Percentiles rank a stretch among this genome's conserved stretches.
phyloP scores from a whole-genome alignment of 2,329 filamentous ascomycete species.

The Calycina herbarum region DNA sequence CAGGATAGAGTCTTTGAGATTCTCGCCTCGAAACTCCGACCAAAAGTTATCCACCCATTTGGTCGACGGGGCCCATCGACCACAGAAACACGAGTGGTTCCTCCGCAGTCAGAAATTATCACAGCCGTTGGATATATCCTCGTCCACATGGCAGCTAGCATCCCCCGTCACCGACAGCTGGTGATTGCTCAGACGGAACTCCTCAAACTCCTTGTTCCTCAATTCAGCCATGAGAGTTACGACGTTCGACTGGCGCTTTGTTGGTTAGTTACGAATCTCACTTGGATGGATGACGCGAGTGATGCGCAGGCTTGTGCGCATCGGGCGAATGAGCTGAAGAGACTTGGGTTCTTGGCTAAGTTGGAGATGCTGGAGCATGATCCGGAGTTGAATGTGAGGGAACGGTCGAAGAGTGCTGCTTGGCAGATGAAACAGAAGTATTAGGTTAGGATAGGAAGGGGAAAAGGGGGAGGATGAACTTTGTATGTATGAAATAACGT shows the following conservation, averaged over 20 bases:
- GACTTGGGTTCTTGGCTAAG: slow-evolving; percentile 68
- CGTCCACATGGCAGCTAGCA: slow-evolving; percentile 83
- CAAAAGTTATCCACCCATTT: slow-evolving; percentile 56
- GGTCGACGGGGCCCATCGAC: slow-evolving; percentile 43
- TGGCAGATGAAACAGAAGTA: slow-evolving; percentile 60
- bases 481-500: slow-evolving; percentile 4
- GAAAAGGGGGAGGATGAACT: neutral
- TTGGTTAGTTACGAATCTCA: slow-evolving; percentile 83
- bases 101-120: slow-evolving; percentile 69
- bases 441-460: neutral
- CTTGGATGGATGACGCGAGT: slow-evolving; percentile 73
- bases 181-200: slow-evolving; percentile 76
- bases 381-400: slow-evolving; percentile 75
- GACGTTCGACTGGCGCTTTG: slow-evolving; percentile 77
- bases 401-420: slow-evolving; percentile 77
- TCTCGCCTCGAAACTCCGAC: slow-evolving; percentile 73
- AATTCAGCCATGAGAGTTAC: slow-evolving; percentile 71
- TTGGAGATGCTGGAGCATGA: slow-evolving; percentile 67
- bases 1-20: slow-evolving; percentile 79
- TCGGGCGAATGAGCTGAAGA: slow-evolving; percentile 67
- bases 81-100: slow-evolving; percentile 52
- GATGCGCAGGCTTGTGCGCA: slow-evolving; percentile 66
- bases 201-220: slow-evolving; percentile 68
- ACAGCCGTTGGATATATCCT: slow-evolving; percentile 78
- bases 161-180: slow-evolving; percentile 73